Base-by-base conservation (phyloP, 2,329 filamentous ascomycete species). In the Clarireedia monteithiana region DNA sequence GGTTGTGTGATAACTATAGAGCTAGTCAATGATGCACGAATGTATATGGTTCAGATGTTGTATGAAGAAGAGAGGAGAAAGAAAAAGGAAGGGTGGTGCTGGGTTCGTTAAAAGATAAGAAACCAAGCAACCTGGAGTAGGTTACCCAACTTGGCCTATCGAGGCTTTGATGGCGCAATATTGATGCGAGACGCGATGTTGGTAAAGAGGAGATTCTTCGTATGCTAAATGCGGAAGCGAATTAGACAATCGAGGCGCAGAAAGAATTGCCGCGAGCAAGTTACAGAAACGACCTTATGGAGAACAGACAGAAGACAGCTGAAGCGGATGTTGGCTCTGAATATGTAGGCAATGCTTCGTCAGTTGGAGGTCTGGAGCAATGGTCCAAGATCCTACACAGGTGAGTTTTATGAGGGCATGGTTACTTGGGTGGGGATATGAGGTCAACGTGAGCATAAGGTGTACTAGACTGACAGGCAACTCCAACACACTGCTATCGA, bases 341-440 rank as follows among this genome's bases (percentile, higher is more conserved):
- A 47, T 53, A 53, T 38, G 50, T 53, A 53, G 20, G 44, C 50
- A 38, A 5, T 15, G 2, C 40, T 26, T 6, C 34, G 40, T 53
- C 36, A 53, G 40, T 36, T 53, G 40, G 20, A 47, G 27, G 50
- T 53, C 50, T 38, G 47, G 40, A 47, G 34, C 46, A 46, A 24
- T 27, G 40, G 36, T 36, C 7, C 14, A 30, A 26, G 17, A 53
- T 53, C 27, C 50, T 42, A 14, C 14, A 42, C 9, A 20, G 39
- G 39, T 42, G 39, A 20, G 17, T n/a, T 42, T 4, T 10, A 15
- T 20, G 39, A 42, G 39, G 39, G 17, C 17, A 42, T 42, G 39
- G 39, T 20, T 42, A n/a, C 14, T 27, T 23, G 7, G 20, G 20
- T 20, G 40, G 44, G 50, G 40, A 46, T 42, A 26, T 42, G 40